Conservation (phyloP, 495 filamentous ascomycete genomes). For the Staphylotrichum longicolle region DNA sequence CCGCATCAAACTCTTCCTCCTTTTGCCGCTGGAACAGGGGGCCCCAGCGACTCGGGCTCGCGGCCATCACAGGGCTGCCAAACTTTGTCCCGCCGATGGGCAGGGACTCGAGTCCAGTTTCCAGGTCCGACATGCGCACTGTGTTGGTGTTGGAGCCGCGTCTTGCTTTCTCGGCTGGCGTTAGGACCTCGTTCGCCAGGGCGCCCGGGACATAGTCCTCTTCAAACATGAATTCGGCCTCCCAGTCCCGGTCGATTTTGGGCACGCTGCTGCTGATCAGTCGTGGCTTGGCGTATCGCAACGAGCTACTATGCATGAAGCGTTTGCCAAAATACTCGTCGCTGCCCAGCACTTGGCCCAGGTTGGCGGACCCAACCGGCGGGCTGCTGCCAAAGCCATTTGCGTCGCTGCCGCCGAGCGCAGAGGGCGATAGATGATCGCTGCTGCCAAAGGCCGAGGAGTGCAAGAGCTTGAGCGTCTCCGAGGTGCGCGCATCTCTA, state of each 20-base stretch:
- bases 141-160: conserved; percentile 59
- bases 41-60: conserved; percentile 84
- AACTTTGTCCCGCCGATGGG: conserved; percentile 60
- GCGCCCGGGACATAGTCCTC: conserved; percentile 88
- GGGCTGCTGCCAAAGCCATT: conserved; percentile 58
- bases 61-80: conserved; percentile 69
- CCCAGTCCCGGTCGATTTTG: conserved; percentile 70
- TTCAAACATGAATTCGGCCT: conserved; percentile 83
- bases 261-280: conserved; percentile 80
- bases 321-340: conserved; percentile 68
- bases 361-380: conserved; percentile 49
- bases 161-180: conserved; percentile 82
- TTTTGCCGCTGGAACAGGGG: conserved; percentile 74
- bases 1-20: conserved; percentile 60
- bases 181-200: conserved; percentile 80
- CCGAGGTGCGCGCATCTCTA: conserved; percentile 61
- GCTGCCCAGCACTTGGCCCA: conserved; percentile 44
- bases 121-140: conserved; percentile 54
- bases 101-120: conserved; percentile 33
- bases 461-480: conserved; percentile 76
- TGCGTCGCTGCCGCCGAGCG: conserved; percentile 54
- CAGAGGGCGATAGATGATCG: conserved; percentile 43
- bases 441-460: conserved; percentile 74
- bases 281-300: conserved; percentile 65
- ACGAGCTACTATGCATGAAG: conserved; percentile 74